These are phyloP conservation scores for Chamaenerion angustifolium DNA, from an alignment of 345 rosid species.

Conservation along the genomic window DNA sequence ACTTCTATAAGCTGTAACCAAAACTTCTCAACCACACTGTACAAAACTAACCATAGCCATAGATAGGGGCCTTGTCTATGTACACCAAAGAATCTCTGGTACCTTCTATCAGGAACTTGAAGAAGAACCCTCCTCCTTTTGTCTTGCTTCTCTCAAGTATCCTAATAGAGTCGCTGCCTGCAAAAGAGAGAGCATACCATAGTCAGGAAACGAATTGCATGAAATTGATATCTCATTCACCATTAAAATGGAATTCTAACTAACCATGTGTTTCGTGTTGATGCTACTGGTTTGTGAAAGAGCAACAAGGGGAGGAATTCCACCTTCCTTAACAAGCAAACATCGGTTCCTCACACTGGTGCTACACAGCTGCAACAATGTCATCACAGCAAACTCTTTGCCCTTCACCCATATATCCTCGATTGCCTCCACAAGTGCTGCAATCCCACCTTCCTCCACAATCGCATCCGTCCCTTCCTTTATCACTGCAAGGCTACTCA, in stretches of 20 bases:
- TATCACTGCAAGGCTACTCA: constrained; percentile 63
- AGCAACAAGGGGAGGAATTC: constrained; percentile 92
- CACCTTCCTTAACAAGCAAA: constrained; percentile 91
- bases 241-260: neutral
- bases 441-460: constrained; percentile 83
- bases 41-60: constrained; percentile 5
- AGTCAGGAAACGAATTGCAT: neutral
- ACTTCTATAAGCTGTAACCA: neutral
- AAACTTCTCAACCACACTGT: constrained; percentile 5
- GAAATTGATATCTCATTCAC: no score
- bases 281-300: constrained; percentile 69
- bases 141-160: constrained; percentile 38
- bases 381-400: constrained; percentile 75
- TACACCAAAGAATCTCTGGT: constrained; percentile 4
- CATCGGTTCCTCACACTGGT: constrained; percentile 69
- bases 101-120: constrained; percentile 14
- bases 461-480: constrained; percentile 65
- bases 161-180: constrained; percentile 81
- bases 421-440: constrained; percentile 76
- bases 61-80: no score
- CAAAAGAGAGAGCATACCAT: constrained; percentile 7
- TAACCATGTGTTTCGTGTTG: constrained; percentile 75
- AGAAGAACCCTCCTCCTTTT: constrained; percentile 30
- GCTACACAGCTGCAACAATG: constrained; percentile 66
- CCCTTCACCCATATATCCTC: constrained; percentile 83